A percentile compares a stretch with the other conserved stretches of the same genome.
Conservation (phyloP, 2,329 filamentous ascomycete genomes). For the Ophiobolus disseminans region DNA sequence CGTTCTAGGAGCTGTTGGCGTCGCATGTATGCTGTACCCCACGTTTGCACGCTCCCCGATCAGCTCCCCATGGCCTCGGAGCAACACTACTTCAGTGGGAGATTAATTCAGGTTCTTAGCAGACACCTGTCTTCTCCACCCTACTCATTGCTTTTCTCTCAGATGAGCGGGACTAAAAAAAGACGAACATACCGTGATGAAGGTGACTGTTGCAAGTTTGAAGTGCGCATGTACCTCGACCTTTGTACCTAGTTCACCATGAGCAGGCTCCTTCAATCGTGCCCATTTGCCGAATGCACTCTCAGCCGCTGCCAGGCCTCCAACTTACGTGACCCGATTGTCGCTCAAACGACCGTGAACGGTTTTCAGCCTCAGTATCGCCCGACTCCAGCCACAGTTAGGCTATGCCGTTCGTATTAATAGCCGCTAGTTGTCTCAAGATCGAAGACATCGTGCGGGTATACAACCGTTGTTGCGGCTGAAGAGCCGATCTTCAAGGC, state of each 20-base stretch:
- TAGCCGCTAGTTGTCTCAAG: neutral
- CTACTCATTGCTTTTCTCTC: conserved; percentile 51
- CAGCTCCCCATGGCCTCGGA: conserved; percentile 54
- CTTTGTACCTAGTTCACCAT: too few relatives aligned
- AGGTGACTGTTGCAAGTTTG: too few relatives aligned
- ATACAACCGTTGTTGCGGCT: too few relatives aligned
- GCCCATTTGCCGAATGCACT: neutral
- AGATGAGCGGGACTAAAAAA: conserved; percentile 56
- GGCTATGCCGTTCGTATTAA: neutral
- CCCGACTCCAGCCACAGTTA: neutral
- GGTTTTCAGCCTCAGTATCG: neutral
- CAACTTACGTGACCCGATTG: neutral
- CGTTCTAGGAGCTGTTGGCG: conserved; percentile 18
- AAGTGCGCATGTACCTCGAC: too few relatives aligned
- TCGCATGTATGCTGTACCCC: conserved; percentile 35
- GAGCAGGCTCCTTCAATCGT: too few relatives aligned
- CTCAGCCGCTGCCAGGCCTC: neutral
- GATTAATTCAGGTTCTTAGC: conserved; percentile 60
- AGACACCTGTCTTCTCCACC: conserved; percentile 62
- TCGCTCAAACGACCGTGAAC: neutral
- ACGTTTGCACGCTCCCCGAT: conserved; percentile 61
- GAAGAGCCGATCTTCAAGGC: too few relatives aligned
- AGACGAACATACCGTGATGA: conserved; percentile 52
- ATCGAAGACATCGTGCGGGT: neutral
- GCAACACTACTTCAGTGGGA: conserved; percentile 61